Base-by-base conservation (phyloP, 257 asterid genomes). In the Mentha longifolia region DNA sequence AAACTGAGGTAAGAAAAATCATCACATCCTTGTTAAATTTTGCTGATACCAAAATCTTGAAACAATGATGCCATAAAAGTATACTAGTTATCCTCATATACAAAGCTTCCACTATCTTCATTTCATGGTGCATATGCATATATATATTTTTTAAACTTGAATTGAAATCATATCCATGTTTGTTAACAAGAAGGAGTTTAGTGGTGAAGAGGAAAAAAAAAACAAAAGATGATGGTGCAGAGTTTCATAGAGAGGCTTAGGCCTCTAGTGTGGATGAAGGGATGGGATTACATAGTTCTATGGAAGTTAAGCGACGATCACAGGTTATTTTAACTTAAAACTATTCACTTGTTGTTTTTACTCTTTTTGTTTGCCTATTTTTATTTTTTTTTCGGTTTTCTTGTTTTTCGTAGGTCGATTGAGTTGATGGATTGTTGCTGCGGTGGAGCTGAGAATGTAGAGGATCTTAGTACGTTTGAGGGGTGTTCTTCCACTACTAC, bases 381-480 rank as follows among this genome's bases (percentile, higher is more conserved):
- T n/a, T n/a, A n/a, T n/a, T n/a, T n/a, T n/a, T n/a, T 39, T 39
- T 9, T 39, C 10, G 10, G 0, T 28, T 28, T 28, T 28, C 31
- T 28, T 28, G 31, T 28, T 28, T 3, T 50, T 45, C 71, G 22
- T 71, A 91, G 96, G 85, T 82, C 84, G 56, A 85, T 92, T 64
- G 97, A 92, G 85, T 85, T 89, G 95, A 76, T 79, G 81, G 88
- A 81, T 58, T 92, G 98, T 63, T 88, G 93, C 65, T 92, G 97
- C 76, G 98, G 79, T 60, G 98, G 97, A 71, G 73, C 79, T 56
- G 87, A 81, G 74, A 74, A 71, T 35, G 58, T 33, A 0, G 73
- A 81, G 1, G 86, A 80, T 46, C 75, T 78, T 50, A 52, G 75
- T 37, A n/a, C n/a, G n/a, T 83, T 85, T 66, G 70, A 77, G 31